These are phyloP conservation scores for Neonectria magnoliae DNA, from an alignment of 2,329 filamentous ascomycete genomes.

Conservation along the genomic window DNA sequence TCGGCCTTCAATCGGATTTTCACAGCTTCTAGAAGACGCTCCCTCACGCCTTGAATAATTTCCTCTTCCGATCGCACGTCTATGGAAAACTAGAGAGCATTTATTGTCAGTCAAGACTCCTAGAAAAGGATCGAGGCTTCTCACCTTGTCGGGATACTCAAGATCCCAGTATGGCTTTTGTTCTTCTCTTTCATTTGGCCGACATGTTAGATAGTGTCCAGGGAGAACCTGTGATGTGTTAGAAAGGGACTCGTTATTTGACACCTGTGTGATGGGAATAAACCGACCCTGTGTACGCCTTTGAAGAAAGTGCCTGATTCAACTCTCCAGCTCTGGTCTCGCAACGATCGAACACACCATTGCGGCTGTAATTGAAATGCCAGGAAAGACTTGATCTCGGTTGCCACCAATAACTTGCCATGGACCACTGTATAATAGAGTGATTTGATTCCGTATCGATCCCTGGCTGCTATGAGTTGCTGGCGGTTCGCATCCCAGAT, in stretches of 20 bases:
- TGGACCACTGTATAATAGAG: conserved; percentile 9
- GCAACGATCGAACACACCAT: conserved; percentile 61
- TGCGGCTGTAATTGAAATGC: conserved; percentile 59
- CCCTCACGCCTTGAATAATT: conserved; percentile 57
- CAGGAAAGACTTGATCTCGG: conserved; percentile 65
- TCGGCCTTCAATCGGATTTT: conserved; percentile 65
- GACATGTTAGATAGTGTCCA: conserved; percentile 10
- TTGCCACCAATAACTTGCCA: conserved; percentile 51
- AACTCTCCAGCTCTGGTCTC: conserved; percentile 54
- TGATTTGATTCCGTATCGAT: conserved; percentile 17
- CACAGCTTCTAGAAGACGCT: conserved; percentile 51
- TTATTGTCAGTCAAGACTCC: conserved; percentile 31
- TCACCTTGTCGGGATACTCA: conserved; percentile 62
- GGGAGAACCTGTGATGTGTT: conserved; percentile 6
- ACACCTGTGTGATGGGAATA: background rate
- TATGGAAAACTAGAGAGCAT: conserved; percentile 2
- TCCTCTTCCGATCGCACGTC: conserved; percentile 60
- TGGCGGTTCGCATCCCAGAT: background rate
- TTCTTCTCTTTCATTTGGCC: background rate
- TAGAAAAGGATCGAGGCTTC: background rate
- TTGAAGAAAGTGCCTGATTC: conserved; percentile 61
- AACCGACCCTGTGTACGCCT: conserved; percentile 12
- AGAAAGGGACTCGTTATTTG: background rate
- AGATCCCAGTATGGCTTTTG: conserved; percentile 60
- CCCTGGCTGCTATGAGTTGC: conserved; percentile 6